Evolutionary conservation across 2,329 filamentous ascomycete genomes (phyloP), one percentile per base, ranked within the genome.

Genomic region (Neurospora crassa): DNA sequence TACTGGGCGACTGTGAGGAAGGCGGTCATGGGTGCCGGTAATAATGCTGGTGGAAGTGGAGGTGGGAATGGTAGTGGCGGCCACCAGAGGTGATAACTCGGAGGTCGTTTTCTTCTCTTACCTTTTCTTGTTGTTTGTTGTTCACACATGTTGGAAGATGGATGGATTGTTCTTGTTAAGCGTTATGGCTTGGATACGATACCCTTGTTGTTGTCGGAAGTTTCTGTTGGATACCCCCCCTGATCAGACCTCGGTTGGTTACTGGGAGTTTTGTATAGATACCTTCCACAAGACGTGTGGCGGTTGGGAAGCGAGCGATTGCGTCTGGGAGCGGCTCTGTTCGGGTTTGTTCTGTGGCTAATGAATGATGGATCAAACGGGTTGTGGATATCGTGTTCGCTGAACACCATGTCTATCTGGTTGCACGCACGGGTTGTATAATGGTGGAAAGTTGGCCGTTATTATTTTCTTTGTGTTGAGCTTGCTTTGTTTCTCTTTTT

Each of bases 1-100:
- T 91, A 90, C 76, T 90, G 88, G 84, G 81, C 85, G 14, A 88
- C 87, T 75, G 82, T 90, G 67, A 84, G 82, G 71, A 88, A 88
- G 76, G 83, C 85, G 20, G 71, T 74, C 14, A 71, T 47, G 37
- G 72, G 53, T 34, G 53, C 67, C 12, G 67, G 42, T 3, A 45
- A 41, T 72, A 47, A 67, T 29, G 59, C 68, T n/a, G 47, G 71
- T n/a, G 34, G 37, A 40, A 11, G 45, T 40, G 69, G 45, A 5
- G 14, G 42, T 16, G 45, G 69, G 37, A n/a, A 34, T 37, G 53
- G 47, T 14, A 5, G 42, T 68, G 70, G 68, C 34, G 29, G 71
- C 41, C 67, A 59, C 14, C 53, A 67, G 18, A 70, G 53, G 67
- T 29, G 29, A 20, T 67, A 45, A 67, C 42, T 29, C 20, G 37